These are phyloP conservation scores for Vitis labrusca DNA, from an alignment of 164 flowering plant genomes.

Conservation along the genomic window DNA sequence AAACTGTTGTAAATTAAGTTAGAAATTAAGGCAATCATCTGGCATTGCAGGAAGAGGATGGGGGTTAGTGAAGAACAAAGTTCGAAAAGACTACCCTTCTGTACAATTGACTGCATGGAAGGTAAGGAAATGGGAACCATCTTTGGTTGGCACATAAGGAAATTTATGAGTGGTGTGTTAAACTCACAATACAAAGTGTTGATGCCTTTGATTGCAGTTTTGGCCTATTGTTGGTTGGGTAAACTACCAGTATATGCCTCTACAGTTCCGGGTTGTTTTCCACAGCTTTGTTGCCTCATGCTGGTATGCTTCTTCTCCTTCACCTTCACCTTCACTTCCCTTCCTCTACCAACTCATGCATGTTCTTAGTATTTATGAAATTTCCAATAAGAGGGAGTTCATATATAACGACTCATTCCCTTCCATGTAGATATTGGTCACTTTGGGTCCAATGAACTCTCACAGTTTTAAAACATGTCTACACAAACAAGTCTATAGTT, in stretches of 20 bases:
- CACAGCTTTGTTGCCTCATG: slow-evolving; percentile 70
- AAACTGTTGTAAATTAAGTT: background rate
- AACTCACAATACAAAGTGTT: background rate
- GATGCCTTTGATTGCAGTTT: slow-evolving; percentile 44
- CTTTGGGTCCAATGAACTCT: too few relatives aligned
- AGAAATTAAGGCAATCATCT: background rate
- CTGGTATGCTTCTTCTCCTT: slow-evolving; percentile 46
- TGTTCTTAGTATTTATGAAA: too few relatives aligned
- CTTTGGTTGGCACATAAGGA: background rate
- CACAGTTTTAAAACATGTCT: too few relatives aligned
- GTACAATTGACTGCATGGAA: slow-evolving; percentile 76
- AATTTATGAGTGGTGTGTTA: background rate
- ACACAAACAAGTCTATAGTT: too few relatives aligned
- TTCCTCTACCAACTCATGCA: too few relatives aligned
- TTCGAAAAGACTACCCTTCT: slow-evolving; percentile 62
- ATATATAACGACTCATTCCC: too few relatives aligned
- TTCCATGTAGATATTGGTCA: too few relatives aligned
- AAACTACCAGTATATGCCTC: slow-evolving; percentile 75
- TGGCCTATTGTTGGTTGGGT: slow-evolving; percentile 84
- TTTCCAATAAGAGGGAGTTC: too few relatives aligned
- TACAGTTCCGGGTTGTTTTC: slow-evolving; percentile 75
- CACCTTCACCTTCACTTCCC: background rate
- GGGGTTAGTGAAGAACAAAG: slow-evolving; percentile 56
- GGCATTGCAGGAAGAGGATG: slow-evolving; percentile 63
- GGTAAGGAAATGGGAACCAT: slow-evolving; percentile 32